These are phyloP conservation scores for Vaccinium darrowii DNA, from an alignment of 148 eudicot genomes.

Conservation along the genomic window DNA sequence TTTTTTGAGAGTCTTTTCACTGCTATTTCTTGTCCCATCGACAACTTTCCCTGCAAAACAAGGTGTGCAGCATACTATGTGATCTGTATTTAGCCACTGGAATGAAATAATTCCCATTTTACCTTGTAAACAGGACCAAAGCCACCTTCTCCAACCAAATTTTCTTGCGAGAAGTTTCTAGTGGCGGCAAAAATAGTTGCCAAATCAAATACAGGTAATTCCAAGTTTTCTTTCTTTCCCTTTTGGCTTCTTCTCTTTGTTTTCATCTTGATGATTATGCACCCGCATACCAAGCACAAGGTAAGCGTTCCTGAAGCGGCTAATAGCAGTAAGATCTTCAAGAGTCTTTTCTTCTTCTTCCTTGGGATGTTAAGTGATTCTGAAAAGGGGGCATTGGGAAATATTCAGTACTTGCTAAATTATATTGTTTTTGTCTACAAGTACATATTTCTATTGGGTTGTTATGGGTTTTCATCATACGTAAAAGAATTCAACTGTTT, in stretches of 20 bases:
- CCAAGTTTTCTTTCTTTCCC: neutral
- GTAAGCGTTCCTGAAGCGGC: neutral
- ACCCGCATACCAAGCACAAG: neutral
- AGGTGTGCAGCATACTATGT: no score
- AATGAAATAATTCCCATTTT: neutral
- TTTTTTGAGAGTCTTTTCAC: no score
- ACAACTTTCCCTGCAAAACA: no score
- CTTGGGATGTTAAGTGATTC: no score
- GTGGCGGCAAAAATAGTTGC: neutral
- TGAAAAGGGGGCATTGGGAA: no score
- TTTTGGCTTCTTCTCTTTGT: neutral
- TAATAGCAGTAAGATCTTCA: neutral
- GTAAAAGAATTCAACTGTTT: no score
- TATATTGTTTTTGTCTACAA: no score
- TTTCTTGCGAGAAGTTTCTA: neutral
- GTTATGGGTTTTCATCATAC: slow-evolving; percentile 1
- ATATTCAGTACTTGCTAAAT: no score
- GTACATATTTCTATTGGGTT: no score
- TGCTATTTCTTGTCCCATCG: no score
- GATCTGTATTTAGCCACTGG: no score
- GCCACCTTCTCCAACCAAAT: slow-evolving; percentile 19
- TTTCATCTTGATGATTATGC: neutral
- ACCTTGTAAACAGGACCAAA: slow-evolving; percentile 20
- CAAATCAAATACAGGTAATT: slow-evolving; percentile 13
- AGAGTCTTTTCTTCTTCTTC: neutral